phyloP scores from a whole-genome alignment of 192 early-diverging fungal genomes.

The Thamnidium elegans region DNA sequence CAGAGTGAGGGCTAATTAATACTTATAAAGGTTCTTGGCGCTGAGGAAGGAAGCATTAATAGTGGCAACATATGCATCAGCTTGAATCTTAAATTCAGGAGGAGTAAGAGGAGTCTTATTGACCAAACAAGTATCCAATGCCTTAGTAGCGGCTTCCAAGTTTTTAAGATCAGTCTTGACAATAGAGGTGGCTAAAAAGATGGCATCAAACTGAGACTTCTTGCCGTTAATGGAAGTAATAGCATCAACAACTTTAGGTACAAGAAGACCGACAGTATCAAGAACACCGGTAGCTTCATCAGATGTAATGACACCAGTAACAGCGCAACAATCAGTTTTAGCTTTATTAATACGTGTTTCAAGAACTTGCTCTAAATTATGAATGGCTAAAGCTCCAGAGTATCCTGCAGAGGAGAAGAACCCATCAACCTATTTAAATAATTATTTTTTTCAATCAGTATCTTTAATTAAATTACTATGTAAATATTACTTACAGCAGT shows the following conservation, averaged over 20 bases:
- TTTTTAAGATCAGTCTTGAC: conserved; percentile 1
- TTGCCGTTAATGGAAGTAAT: not conserved
- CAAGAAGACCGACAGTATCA: conserved; percentile 1
- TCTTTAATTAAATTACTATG: too few relatives aligned
- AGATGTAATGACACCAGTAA: not conserved
- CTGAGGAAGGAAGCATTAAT: conserved; percentile 8
- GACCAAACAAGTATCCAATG: conserved; percentile 8
- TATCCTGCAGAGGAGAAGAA: conserved; percentile 2
- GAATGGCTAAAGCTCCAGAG: not conserved
- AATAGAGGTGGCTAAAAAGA: conserved; percentile 4
- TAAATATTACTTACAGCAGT: conserved; percentile 1
- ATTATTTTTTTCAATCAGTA: too few relatives aligned
- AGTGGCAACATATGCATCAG: not conserved
- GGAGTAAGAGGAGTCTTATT: conserved; percentile 3
- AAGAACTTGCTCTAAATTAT: not conserved
- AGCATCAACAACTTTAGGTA: not conserved
- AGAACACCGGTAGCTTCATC: conserved; percentile 13
- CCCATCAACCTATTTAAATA: conserved; percentile 3
- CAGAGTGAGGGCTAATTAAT: too few relatives aligned
- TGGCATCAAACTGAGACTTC: conserved; percentile 10
- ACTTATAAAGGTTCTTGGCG: not conserved
- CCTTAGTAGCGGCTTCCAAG: conserved; percentile 1
- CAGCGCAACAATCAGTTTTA: not conserved
- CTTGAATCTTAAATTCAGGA: not conserved
- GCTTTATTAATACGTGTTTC: conserved; percentile 12